Percentiles rank a stretch among this genome's conserved stretches.
Conservation (phyloP, 495 filamentous ascomycete genomes). For the Tricharina praecox region DNA sequence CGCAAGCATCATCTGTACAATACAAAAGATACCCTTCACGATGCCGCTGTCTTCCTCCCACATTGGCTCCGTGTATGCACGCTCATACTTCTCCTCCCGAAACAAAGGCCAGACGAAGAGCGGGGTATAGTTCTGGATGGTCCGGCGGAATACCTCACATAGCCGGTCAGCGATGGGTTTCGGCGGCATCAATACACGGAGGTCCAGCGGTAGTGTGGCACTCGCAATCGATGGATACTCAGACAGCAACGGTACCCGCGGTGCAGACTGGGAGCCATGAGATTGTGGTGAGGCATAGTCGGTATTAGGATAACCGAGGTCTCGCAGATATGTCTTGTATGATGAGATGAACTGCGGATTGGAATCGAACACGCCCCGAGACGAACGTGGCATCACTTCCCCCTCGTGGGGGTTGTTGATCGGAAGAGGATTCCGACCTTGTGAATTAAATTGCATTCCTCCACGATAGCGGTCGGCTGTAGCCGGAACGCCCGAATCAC, state of each 20-base stretch:
- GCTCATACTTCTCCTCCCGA: slow-evolving; percentile 20
- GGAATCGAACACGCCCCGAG: slow-evolving; percentile 1
- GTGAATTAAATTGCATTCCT: background rate
- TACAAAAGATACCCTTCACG: slow-evolving; percentile 24
- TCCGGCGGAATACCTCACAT: slow-evolving; percentile 19
- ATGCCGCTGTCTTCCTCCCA: slow-evolving; percentile 22
- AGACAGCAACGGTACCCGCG: background rate
- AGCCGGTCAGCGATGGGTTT: slow-evolving; percentile 15
- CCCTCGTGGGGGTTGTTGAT: background rate
- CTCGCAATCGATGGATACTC: slow-evolving; percentile 5
- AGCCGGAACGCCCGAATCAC: background rate
- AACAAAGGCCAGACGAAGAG: slow-evolving; percentile 23
- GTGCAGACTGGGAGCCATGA: background rate
- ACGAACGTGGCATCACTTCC: background rate
- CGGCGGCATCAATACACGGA: slow-evolving; percentile 23
- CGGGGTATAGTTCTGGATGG: slow-evolving; percentile 18
- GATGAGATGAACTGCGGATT: slow-evolving; percentile 4
- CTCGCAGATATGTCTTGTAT: slow-evolving; percentile 4
- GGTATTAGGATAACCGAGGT: background rate
- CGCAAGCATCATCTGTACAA: slow-evolving; percentile 21
- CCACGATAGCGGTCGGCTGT: background rate
- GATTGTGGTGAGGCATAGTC: background rate
- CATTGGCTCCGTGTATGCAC: slow-evolving; percentile 21
- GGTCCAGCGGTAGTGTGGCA: slow-evolving; percentile 17
- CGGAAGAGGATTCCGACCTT: background rate